Evolutionary conservation across 108 stramenopile genomes (phyloP).

Genomic region (Pseudonitzschia multiseries): DNA sequence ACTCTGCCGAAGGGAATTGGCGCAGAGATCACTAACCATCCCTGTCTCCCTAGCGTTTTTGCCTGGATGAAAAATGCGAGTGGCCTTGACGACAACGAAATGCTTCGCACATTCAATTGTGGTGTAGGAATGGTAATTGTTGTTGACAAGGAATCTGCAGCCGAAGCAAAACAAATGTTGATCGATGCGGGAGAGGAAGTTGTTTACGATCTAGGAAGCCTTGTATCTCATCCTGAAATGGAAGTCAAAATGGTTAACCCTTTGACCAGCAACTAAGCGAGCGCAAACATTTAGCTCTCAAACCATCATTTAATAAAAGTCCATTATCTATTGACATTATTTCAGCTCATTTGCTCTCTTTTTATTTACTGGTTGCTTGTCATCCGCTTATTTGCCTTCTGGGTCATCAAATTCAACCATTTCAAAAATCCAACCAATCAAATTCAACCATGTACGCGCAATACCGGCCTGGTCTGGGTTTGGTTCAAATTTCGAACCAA

Average conservation of each 20-base stretch:
- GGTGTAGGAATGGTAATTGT: slow-evolving; percentile 97
- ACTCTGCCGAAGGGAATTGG: slow-evolving; percentile 81
- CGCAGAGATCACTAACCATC: slow-evolving; percentile 87
- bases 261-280: slow-evolving; percentile 1
- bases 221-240: slow-evolving; percentile 36
- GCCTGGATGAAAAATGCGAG: slow-evolving; percentile 91
- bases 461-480: too few species aligned
- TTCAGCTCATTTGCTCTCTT: too few species aligned
- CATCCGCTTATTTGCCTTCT: too few species aligned
- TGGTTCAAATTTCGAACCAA: too few species aligned
- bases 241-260: slow-evolving; percentile 23
- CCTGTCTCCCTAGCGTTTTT: slow-evolving; percentile 87
- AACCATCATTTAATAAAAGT: not conserved
- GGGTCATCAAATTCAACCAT: too few species aligned
- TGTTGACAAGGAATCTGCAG: slow-evolving; percentile 64
- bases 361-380: too few species aligned
- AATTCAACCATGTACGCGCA: too few species aligned
- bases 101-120: slow-evolving; percentile 97
- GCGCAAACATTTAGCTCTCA: not conserved
- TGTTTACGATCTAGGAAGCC: slow-evolving; percentile 71
- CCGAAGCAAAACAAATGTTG: slow-evolving; percentile 70
- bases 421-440: too few species aligned
- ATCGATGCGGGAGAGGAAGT: slow-evolving; percentile 65
- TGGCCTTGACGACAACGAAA: slow-evolving; percentile 88
- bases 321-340: not conserved